Conservation (phyloP, 1,139 yeast genomes). For the Sugiyamaella japonica region DNA sequence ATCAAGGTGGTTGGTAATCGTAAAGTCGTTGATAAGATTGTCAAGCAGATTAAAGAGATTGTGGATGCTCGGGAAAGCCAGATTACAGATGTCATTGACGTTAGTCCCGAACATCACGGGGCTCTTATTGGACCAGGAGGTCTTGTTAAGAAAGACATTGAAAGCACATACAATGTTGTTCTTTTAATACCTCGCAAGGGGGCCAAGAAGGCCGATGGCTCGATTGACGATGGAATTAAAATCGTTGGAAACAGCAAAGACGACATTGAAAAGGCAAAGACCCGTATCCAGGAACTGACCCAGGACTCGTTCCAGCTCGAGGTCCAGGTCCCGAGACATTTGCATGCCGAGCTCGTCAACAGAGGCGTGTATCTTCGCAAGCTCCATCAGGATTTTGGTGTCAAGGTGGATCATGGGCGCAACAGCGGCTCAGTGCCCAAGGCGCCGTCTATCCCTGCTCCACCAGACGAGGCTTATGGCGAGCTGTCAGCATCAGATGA, state of each 20-base stretch:
- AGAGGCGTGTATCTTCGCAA: constrained; percentile 65
- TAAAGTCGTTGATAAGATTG: constrained; percentile 66
- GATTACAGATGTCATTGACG: constrained; percentile 55
- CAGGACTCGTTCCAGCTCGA: constrained; percentile 39
- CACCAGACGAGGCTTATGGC: constrained; percentile 54
- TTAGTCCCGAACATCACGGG: constrained; percentile 76
- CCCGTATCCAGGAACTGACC: constrained; percentile 37
- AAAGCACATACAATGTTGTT: constrained; percentile 63
- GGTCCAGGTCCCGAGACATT: constrained; percentile 57
- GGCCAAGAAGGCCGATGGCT: constrained; percentile 49
- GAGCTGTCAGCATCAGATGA: constrained; percentile 45
- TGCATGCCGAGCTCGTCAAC: constrained; percentile 65
- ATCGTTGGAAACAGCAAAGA: constrained; percentile 39
- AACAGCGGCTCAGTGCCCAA: constrained; percentile 25
- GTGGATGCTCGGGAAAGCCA: constrained; percentile 67
- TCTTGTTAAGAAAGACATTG: constrained; percentile 66
- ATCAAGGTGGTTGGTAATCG: constrained; percentile 77
- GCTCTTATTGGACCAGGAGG: constrained; percentile 84
- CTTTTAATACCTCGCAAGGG: constrained; percentile 64
- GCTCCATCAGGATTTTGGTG: constrained; percentile 55
- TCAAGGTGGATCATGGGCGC: constrained; percentile 64
- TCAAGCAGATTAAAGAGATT: constrained; percentile 61
- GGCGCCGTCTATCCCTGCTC: constrained; percentile 31
- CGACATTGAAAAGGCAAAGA: constrained; percentile 40
- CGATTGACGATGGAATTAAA: constrained; percentile 34